A percentile compares a stretch with the other conserved stretches of the same genome.
These are phyloP conservation scores for Suhomyces bribrorum DNA, from an alignment of 1,139 yeast species.

Conservation along the genomic window DNA sequence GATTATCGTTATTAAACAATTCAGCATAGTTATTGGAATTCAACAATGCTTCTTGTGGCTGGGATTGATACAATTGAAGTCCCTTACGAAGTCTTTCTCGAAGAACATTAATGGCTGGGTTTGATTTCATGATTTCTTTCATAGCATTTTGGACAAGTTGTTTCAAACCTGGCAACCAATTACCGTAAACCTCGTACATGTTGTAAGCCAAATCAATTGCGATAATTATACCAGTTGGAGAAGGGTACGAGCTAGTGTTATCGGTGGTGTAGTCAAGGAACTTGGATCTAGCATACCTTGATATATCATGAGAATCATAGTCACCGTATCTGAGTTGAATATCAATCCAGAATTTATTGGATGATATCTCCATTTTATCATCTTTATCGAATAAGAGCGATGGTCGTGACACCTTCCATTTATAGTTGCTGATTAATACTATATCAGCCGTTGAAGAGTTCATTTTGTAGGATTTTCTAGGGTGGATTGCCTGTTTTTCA, in stretches of 20 bases:
- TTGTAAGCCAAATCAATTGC: slow-evolving; percentile 94
- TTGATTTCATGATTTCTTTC: slow-evolving; percentile 92
- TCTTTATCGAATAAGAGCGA: slow-evolving; percentile 68
- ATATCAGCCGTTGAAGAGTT: slow-evolving; percentile 94
- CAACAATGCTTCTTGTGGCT: slow-evolving; percentile 88
- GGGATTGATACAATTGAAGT: slow-evolving; percentile 87
- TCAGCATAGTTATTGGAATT: slow-evolving; percentile 91
- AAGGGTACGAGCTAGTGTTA: slow-evolving; percentile 81
- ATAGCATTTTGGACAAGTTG: slow-evolving; percentile 88
- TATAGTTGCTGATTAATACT: slow-evolving; percentile 69
- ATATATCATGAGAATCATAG: slow-evolving; percentile 94
- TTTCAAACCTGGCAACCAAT: slow-evolving; percentile 95
- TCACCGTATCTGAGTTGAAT: slow-evolving; percentile 96
- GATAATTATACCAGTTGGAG: slow-evolving; percentile 88
- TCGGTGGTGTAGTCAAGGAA: slow-evolving; percentile 92
- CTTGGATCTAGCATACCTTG: slow-evolving; percentile 91
- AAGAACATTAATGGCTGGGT: slow-evolving; percentile 88
- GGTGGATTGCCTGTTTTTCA: slow-evolving; percentile 91
- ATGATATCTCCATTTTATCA: slow-evolving; percentile 52
- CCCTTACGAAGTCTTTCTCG: slow-evolving; percentile 95
- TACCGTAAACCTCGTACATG: slow-evolving; percentile 95
- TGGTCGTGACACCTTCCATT: slow-evolving; percentile 86
- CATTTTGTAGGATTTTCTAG: slow-evolving; percentile 96
- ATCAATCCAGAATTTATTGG: slow-evolving; percentile 91
- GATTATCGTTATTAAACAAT: slow-evolving; percentile 78